A percentile compares a stretch with the other conserved stretches of the same genome.
phyloP scores from a whole-genome alignment of 495 filamentous ascomycete species.

The Trichoderma reesei region DNA sequence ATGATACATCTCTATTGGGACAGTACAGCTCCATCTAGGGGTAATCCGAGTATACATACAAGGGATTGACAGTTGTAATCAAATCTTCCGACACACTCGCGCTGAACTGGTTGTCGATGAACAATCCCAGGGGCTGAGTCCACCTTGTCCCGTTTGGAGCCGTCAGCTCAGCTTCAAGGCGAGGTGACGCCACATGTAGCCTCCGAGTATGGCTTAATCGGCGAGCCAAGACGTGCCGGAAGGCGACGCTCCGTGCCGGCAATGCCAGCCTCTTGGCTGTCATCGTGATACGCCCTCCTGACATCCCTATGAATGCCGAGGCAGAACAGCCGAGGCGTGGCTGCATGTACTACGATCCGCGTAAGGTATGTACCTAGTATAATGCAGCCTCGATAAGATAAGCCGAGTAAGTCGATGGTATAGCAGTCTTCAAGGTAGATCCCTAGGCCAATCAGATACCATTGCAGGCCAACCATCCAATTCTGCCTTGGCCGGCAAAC shows the following conservation, averaged over 20 bases:
- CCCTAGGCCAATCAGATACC: no score
- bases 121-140: conserved; percentile 71
- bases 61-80: conserved; percentile 73
- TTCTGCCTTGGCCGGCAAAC: no score
- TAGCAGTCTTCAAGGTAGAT: no score
- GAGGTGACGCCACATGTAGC: background rate
- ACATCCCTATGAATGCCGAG: background rate
- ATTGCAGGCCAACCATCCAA: no score
- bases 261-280: background rate
- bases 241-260: background rate
- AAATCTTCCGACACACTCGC: conserved; percentile 66
- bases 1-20: no score
- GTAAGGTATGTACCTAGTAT: no score
- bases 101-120: conserved; percentile 97
- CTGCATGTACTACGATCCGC: no score
- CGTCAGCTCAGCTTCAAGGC: conserved; percentile 45
- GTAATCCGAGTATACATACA: conserved; percentile 40
- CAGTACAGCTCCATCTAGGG: background rate
- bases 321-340: no score
- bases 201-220: background rate
- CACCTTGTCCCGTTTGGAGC: conserved; percentile 87
- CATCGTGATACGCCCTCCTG: background rate
- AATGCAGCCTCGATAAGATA: no score
- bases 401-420: no score
- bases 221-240: background rate